phyloP scores from a whole-genome alignment of 176 grass and related monocot genomes.

The Alopecurus myosuroides region DNA sequence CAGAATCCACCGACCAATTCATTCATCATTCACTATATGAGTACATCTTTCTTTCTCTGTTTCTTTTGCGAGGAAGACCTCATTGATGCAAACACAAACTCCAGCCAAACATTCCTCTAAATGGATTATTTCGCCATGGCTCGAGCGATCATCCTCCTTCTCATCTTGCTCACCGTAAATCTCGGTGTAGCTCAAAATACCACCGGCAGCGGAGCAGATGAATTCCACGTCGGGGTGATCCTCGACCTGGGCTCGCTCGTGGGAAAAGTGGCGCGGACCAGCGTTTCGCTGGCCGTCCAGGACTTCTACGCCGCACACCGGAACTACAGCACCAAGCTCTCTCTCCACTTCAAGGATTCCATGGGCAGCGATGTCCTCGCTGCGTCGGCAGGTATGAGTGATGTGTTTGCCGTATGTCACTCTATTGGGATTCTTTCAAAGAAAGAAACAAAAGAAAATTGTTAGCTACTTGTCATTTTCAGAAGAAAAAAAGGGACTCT shows the following conservation, averaged over 20 bases:
- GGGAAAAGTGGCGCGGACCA: slow-evolving; percentile 36
- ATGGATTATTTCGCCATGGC: no score
- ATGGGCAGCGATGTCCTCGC: slow-evolving; percentile 10
- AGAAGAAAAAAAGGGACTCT: no score
- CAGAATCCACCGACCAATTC: background rate
- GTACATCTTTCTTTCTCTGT: no score
- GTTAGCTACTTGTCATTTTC: background rate
- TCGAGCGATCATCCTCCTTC: background rate
- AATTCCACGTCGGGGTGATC: slow-evolving; percentile 57
- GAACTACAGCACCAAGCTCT: slow-evolving; percentile 41
- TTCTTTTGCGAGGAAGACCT: no score
- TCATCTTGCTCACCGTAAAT: background rate
- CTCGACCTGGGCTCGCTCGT: slow-evolving; percentile 32
- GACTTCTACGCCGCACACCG: slow-evolving; percentile 45
- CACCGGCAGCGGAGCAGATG: background rate
- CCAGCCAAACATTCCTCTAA: no score
- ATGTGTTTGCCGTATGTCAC: background rate
- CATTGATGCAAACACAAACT: no score
- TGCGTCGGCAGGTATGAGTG: slow-evolving; percentile 40
- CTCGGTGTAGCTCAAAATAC: background rate
- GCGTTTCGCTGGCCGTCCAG: slow-evolving; percentile 42
- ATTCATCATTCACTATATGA: no score
- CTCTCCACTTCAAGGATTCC: slow-evolving; percentile 36
- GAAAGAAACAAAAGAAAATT: background rate
- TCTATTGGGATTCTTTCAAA: background rate